Conservation (phyloP, 768 basidiomycete species). For the Auricularia cornea region DNA sequence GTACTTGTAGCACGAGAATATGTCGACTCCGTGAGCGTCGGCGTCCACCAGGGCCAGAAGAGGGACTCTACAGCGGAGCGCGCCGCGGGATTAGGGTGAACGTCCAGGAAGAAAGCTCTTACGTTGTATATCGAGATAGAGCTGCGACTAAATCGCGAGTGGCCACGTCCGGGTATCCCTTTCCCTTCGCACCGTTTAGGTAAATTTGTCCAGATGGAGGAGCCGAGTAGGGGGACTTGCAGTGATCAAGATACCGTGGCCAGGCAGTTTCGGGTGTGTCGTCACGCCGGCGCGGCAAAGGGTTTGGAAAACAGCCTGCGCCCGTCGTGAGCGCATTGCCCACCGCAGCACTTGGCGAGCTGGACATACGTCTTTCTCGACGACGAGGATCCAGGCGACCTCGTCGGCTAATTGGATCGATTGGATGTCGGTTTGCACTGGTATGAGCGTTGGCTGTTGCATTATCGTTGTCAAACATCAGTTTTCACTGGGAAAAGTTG, state of each 20-base stretch:
- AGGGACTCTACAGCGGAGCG: constrained; percentile 45
- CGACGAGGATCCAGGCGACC: constrained; percentile 70
- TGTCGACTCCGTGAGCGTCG: constrained; percentile 89
- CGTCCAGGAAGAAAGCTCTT: constrained; percentile 8
- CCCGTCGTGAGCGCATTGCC: not conserved
- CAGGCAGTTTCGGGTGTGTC: constrained; percentile 39
- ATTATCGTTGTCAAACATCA: constrained; percentile 1
- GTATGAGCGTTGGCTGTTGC: constrained; percentile 65
- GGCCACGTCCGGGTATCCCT: constrained; percentile 92
- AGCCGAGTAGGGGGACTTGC: constrained; percentile 28
- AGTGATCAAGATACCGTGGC: constrained; percentile 70
- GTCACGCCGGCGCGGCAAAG: constrained; percentile 55
- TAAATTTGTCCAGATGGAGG: not conserved
- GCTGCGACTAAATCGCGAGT: constrained; percentile 77
- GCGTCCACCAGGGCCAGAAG: constrained; percentile 78
- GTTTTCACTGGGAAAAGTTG: constrained; percentile 1
- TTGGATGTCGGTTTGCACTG: constrained; percentile 62
- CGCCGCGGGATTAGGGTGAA: not conserved
- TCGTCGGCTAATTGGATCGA: constrained; percentile 46
- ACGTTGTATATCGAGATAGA: constrained; percentile 44
- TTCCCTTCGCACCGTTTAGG: constrained; percentile 52
- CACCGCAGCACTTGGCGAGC: not conserved
- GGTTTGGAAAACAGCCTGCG: constrained; percentile 89
- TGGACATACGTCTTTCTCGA: constrained; percentile 88
- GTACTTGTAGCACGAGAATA: constrained; percentile 77